Conservation (phyloP, 179 eudicot genomes). For the Vitellaria paradoxa region DNA sequence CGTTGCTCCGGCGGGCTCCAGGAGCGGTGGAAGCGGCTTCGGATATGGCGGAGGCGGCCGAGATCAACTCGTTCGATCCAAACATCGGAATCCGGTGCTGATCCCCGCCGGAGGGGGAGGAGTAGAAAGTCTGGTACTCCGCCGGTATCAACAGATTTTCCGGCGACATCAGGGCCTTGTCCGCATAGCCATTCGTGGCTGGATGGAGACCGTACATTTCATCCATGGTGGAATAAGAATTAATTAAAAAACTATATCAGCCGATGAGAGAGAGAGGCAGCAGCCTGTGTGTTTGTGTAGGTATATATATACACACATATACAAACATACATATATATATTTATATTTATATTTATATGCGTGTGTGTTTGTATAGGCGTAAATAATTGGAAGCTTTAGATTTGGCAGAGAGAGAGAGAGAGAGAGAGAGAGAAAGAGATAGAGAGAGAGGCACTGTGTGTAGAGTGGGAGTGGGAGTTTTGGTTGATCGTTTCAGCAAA, state of each 20-base stretch:
- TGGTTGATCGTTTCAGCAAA: constrained; percentile 4
- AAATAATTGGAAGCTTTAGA: neutral
- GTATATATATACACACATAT: too few species aligned
- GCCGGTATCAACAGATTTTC: constrained; percentile 49
- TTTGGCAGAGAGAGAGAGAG: neutral
- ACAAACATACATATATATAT: neutral
- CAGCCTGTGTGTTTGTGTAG: too few species aligned
- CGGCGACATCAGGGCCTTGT: constrained; percentile 52
- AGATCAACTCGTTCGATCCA: constrained; percentile 58
- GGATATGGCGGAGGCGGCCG: constrained; percentile 39
- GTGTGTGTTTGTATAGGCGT: too few species aligned
- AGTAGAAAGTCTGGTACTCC: constrained; percentile 43
- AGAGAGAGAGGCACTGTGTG: neutral
- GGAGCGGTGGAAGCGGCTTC: constrained; percentile 40
- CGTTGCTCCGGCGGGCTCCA: constrained; percentile 12
- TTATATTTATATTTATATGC: neutral
- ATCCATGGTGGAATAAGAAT: constrained; percentile 40
- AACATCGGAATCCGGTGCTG: constrained; percentile 30
- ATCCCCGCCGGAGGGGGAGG: constrained; percentile 20
- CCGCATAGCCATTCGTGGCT: constrained; percentile 35
- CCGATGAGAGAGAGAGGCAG: too few species aligned
- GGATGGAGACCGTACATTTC: constrained; percentile 54
- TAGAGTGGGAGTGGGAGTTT: neutral
- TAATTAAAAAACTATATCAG: neutral
- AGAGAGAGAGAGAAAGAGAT: neutral